A percentile compares a stretch with the other conserved stretches of the same genome.
phyloP scores from a whole-genome alignment of 805 yeast species.

The Lachancea mirantina region DNA sequence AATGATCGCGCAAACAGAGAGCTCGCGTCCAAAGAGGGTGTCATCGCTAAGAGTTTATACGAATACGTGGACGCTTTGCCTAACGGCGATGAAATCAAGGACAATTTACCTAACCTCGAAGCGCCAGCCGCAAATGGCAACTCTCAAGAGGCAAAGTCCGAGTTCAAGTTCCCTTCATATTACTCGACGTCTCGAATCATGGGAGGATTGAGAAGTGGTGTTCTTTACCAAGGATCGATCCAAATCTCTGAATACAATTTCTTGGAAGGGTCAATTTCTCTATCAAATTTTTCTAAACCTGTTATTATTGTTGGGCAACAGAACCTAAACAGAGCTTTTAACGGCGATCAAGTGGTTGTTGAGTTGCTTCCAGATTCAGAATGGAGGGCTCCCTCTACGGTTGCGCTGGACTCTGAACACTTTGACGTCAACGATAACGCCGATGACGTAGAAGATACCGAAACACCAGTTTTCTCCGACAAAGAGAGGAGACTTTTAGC shows the following conservation, averaged over 20 bases:
- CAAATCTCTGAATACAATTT: slow-evolving; percentile 79
- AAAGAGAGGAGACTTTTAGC: slow-evolving; percentile 54
- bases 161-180: slow-evolving; percentile 65
- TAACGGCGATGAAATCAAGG: slow-evolving; percentile 66
- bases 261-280: slow-evolving; percentile 75
- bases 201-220: slow-evolving; percentile 87
- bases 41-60: slow-evolving; percentile 49
- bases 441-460: slow-evolving; percentile 40
- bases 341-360: slow-evolving; percentile 85
- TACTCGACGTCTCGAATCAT: slow-evolving; percentile 72
- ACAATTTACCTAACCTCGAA: slow-evolving; percentile 59
- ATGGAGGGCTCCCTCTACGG: slow-evolving; percentile 82
- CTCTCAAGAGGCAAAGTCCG: slow-evolving; percentile 31
- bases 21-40: slow-evolving; percentile 47
- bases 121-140: slow-evolving; percentile 23
- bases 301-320: slow-evolving; percentile 75
- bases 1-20: slow-evolving; percentile 65
- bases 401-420: slow-evolving; percentile 68
- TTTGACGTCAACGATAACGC: slow-evolving; percentile 55
- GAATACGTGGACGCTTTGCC: slow-evolving; percentile 69
- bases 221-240: slow-evolving; percentile 78
- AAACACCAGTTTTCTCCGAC: slow-evolving; percentile 35
- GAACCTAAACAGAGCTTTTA: slow-evolving; percentile 82
- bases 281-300: slow-evolving; percentile 71
- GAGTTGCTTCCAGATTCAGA: slow-evolving; percentile 77